phyloP scores from a whole-genome alignment of 73 alveolate genomes.

The Paramecium bursaria region DNA sequence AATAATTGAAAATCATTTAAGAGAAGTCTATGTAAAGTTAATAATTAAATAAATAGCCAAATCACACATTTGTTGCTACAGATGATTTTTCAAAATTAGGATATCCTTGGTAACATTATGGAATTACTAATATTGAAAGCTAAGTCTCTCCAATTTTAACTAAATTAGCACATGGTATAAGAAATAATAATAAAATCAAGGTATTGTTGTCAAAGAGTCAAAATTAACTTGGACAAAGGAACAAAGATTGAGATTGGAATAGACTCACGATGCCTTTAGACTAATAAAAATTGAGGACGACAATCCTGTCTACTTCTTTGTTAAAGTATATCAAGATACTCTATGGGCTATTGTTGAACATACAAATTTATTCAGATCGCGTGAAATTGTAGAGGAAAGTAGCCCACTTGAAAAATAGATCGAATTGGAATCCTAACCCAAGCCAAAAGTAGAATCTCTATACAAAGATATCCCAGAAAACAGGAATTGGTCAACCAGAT shows the following conservation, averaged over 20 bases:
- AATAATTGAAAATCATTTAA: constrained; percentile 32
- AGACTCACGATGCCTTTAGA: neutral
- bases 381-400: constrained; percentile 21
- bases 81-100: neutral
- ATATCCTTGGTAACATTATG: constrained; percentile 31
- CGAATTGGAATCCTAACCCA: neutral
- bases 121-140: constrained; percentile 1
- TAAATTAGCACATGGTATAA: constrained; percentile 19
- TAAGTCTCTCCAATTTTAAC: constrained; percentile 1
- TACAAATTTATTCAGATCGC: constrained; percentile 18
- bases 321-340: neutral
- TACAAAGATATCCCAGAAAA: constrained; percentile 57
- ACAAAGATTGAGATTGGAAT: constrained; percentile 42
- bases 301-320: constrained; percentile 4
- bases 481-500: constrained; percentile 8
- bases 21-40: neutral
- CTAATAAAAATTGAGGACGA: constrained; percentile 18
- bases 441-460: constrained; percentile 27
- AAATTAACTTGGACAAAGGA: constrained; percentile 58
- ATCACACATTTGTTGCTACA: constrained; percentile 21
- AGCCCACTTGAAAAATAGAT: constrained; percentile 31
- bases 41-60: neutral
- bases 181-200: neutral
- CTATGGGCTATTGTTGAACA: constrained; percentile 37
- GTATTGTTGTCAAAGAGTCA: constrained; percentile 41